Evolutionary conservation across 257 asterid species (phyloP).

Genomic region (Cruciata laevipes): DNA sequence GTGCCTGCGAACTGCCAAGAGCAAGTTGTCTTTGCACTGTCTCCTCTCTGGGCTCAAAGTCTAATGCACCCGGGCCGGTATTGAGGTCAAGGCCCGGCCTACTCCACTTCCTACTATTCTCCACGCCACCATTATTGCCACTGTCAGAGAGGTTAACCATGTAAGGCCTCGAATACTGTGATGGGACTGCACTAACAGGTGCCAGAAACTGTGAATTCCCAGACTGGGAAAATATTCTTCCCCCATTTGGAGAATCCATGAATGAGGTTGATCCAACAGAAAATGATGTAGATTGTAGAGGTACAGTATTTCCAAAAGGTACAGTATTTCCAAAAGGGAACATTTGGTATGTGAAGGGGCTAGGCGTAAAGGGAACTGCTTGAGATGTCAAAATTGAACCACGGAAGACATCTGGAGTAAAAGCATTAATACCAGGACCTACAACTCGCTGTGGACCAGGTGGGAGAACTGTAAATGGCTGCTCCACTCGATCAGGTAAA

Average conservation of each 20-base stretch:
- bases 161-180: slow-evolving; percentile 70
- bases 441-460: slow-evolving; percentile 60
- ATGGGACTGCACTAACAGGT: slow-evolving; percentile 42
- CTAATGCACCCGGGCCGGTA: slow-evolving; percentile 67
- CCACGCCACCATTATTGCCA: slow-evolving; percentile 36
- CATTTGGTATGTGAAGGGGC: slow-evolving; percentile 14
- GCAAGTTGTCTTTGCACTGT: slow-evolving; percentile 45
- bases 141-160: slow-evolving; percentile 44
- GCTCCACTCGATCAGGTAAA: slow-evolving; percentile 58
- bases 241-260: slow-evolving; percentile 37
- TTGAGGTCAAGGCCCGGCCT: slow-evolving; percentile 79
- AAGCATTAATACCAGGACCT: slow-evolving; percentile 43
- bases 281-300: slow-evolving; percentile 53
- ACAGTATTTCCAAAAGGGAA: slow-evolving; percentile 48
- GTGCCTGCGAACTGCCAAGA: slow-evolving; percentile 49
- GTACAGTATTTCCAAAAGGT: slow-evolving; percentile 53
- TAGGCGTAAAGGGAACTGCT: slow-evolving; percentile 35
- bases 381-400: slow-evolving; percentile 85
- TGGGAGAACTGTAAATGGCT: slow-evolving; percentile 58
- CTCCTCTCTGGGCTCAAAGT: slow-evolving; percentile 57
- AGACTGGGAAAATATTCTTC: slow-evolving; percentile 49
- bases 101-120: slow-evolving; percentile 59
- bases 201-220: slow-evolving; percentile 53
- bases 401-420: slow-evolving; percentile 53
- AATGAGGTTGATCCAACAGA: slow-evolving; percentile 38